Percentiles rank a stretch among this genome's conserved stretches.
Conservation (phyloP, 2,329 filamentous ascomycete genomes). For the Mollisia scopiformis region DNA sequence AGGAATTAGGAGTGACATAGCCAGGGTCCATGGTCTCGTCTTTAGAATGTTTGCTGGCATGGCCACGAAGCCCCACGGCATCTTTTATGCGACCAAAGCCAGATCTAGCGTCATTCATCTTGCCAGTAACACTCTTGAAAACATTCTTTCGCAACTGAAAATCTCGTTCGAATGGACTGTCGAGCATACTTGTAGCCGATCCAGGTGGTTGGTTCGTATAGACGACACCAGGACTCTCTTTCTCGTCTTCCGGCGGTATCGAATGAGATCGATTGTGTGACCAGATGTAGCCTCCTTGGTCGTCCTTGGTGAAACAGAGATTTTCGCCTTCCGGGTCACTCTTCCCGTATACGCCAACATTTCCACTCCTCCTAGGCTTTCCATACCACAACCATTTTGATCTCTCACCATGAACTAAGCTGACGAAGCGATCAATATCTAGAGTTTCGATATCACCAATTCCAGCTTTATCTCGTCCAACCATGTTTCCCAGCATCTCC, state of each 20-base stretch:
- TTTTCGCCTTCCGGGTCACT: constrained; percentile 49
- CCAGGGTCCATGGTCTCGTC: constrained; percentile 44
- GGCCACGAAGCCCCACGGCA: constrained; percentile 65
- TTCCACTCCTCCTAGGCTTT: constrained; percentile 71
- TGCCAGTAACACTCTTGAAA: constrained; percentile 79
- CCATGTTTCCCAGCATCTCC: constrained; percentile 95
- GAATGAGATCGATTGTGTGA: constrained; percentile 54
- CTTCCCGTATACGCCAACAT: constrained; percentile 48
- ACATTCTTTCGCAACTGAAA: constrained; percentile 62
- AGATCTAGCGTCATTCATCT: constrained; percentile 79
- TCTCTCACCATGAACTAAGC: constrained; percentile 77
- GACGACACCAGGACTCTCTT: constrained; percentile 48
- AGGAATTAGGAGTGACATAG: constrained; percentile 30
- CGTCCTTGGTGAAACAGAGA: constrained; percentile 60
- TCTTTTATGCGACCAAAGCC: constrained; percentile 86
- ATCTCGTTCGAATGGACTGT: constrained; percentile 57
- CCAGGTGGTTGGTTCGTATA: constrained; percentile 48
- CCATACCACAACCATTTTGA: constrained; percentile 95
- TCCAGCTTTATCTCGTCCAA: constrained; percentile 80
- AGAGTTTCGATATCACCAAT: constrained; percentile 92
- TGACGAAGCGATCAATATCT: constrained; percentile 83
- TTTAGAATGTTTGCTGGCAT: constrained; percentile 56
- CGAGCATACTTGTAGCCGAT: constrained; percentile 50
- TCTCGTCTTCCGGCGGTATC: constrained; percentile 53
- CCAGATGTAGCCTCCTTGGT: constrained; percentile 48